Base-by-base conservation (phyloP, 768 basidiomycete genomes). In the Exidia glandulosa region DNA sequence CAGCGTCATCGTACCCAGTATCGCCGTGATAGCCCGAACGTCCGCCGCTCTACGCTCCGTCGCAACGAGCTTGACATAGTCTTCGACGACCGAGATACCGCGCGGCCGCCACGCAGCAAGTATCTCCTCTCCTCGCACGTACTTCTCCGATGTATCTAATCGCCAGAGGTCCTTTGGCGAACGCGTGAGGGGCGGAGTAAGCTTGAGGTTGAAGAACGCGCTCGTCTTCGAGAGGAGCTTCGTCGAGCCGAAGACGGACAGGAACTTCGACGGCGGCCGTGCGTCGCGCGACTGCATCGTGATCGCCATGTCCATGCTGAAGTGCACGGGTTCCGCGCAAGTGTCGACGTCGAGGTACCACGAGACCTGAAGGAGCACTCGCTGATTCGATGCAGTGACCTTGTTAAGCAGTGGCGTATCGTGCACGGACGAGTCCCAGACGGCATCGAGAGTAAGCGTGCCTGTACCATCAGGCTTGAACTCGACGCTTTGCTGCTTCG, bases 341-440 rank as follows among this genome's bases (percentile, higher is more conserved):
- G 80, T 86, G 52, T 90, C 89, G n/a, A 94, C 84, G 3, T 82
- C 86, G 31, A 97, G 79, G 32, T 82, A 77, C 81, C 85, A 95
- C 34, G 77, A 78, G 3, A 96, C 69, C 67, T 90, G 87, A 30
- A 97, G 69, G 32, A 96, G 75, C 10, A 96, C 77, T 36, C 90
- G 85, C 64, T 94, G 90, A 52, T 84, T 83, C 3, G 82, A 68
- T 2, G 82, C 78, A 2, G 94, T 95, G 37, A 93, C 86, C 30
- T 86, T 82, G 70, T 99, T 95, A 62, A 99, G 79, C 48, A 94
- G 74, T 16, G 83, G 70, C 13, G 91, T 93, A 64, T 91, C 85
- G 70, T 97, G 96, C 13, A 90, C 74, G 60, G 93, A 92, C 1
- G 91, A 92, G 73, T 99, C 96, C 94, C 95, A 98, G 5, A 89